Evolutionary conservation across 2,329 filamentous ascomycete genomes (phyloP), one percentile per base, ranked within the genome.

Genomic region (Pseudohalonectria lignicola): DNA sequence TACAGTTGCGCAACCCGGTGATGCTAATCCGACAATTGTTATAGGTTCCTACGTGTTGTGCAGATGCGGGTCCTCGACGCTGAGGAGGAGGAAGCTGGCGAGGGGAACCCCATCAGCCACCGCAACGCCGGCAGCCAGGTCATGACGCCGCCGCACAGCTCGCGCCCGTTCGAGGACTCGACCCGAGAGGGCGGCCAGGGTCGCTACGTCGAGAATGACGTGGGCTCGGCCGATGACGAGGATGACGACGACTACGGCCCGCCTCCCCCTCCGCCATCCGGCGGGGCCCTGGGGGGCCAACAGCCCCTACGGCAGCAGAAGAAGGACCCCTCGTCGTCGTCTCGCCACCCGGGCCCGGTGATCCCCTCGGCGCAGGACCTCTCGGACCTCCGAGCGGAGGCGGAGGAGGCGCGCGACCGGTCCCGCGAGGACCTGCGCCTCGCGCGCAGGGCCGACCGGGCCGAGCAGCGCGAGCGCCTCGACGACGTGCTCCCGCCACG

Each of bases 401-500:
- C 61, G 1, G 61, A 63, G 4, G 69, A 74, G 35, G 71, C 76
- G 37, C 67, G 62, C 45, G 45, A 60, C 49, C 49, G 60, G 50
- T 40, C 56, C 52, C 56, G 63, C 12, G 62, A 69, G 2, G 69
- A 74, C 32, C 63, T 84, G 2, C 76, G 76, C 4, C 63, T 66
- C 13, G 72, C 72, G 5, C 80, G 83, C 39, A 76, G 72, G 44
- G 58, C 64, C 12, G 82, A 92, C 46, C 75, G 81, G 3, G 66
- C 67, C 32, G 51, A 67, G 4, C 82, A 90, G 50, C 82, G 80
- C 45, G 80, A 82, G 39, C 72, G 74, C 0, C 68, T 92, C 0
- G 86, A 95, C 12, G 88, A 95, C 46, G n/a, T n/a, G n/a, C 63
- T 95, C 0, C 21, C 25, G 16, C 88, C 90, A 0, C 83, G 86